Evolutionary conservation across 192 early-diverging fungal species (phyloP), one percentile per base, ranked within the genome.

Genomic region (Linnemannia schmuckeri): DNA sequence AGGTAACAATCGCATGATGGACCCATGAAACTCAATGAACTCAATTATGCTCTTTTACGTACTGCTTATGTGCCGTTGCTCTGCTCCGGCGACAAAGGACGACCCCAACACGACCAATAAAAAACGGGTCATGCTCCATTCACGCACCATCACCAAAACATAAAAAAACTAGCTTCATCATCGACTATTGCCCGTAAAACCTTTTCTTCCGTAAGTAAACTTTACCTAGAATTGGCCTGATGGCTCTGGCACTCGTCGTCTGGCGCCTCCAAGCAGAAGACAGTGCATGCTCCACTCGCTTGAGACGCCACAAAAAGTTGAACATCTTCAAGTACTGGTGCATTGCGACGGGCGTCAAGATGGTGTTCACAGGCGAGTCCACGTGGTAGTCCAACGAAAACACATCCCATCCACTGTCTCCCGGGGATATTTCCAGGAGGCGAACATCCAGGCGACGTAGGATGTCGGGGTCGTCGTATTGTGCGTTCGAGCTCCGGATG

Each of bases 311-410:
- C 66, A 99, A 82, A 76, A 99, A 99, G 40, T 92, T 93, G 82
- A 96, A 97, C 68, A 99, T 88, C 73, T 94, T 93, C 63, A 93
- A 89, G 85, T 99, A 99, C 81, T 92, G 91, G 42, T 91, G 89
- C 96, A 99, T 95, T 0, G 93, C 90, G 33, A 89, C 81, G 44
- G 91, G 90, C 10, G 92, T 93, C 7, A 99, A 91, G 6, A 99
- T 95, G 3, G 97, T 96, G 75, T 94, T 95, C 74, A 99, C 90
- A 7, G 98, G 98, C 37, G 93, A 89, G 49, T 94, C 89, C 35
- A 97, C 92, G 63, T 91, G 93, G 88, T 99, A 99, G 80, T 94
- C 93, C 13, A 99, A 89, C n/a, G 92, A 92, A 84, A 99, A 98
- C 0, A 97, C 94, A 80, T 99, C 97, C 98, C 98, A 99, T 0